phyloP scores from a whole-genome alignment of 768 basidiomycete species.

The Cantharellus anzutake region DNA sequence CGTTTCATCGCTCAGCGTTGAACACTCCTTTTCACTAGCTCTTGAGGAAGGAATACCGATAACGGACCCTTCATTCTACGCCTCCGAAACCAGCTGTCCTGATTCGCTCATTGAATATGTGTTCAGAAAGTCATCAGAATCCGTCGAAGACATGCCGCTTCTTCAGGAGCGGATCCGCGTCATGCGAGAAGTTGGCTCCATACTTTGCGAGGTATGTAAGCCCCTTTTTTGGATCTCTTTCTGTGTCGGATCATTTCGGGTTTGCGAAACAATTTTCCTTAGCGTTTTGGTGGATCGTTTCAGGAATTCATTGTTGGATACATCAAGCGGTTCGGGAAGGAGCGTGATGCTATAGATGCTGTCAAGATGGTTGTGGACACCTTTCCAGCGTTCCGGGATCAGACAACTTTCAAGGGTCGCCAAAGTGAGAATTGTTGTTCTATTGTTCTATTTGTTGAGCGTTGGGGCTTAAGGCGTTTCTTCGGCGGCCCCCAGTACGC shows the following conservation, averaged over 20 bases:
- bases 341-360: constrained; percentile 52
- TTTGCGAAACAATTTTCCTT: neutral
- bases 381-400: constrained; percentile 66
- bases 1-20: neutral
- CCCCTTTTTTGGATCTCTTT: neutral
- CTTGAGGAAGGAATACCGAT: constrained; percentile 61
- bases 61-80: constrained; percentile 62
- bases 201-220: constrained; percentile 42
- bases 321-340: constrained; percentile 27
- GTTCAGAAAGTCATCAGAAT: constrained; percentile 41
- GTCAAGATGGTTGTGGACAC: constrained; percentile 48
- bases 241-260: no score
- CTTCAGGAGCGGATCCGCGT: constrained; percentile 50
- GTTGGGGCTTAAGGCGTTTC: neutral
- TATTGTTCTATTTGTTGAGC: neutral
- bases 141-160: constrained; percentile 47
- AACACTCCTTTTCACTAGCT: constrained; percentile 24
- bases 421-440: constrained; percentile 27
- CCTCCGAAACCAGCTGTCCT: constrained; percentile 47
- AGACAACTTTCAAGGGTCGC: constrained; percentile 33
- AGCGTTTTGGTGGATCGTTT: constrained; percentile 58
- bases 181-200: constrained; percentile 58
- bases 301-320: constrained; percentile 45
- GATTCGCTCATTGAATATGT: constrained; percentile 47
- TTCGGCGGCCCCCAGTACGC: constrained; percentile 28